Evolutionary conservation across 371 early-diverging fungal species (phyloP), one percentile per base, ranked within the genome.

Genomic region (Mucor circinelloides): DNA sequence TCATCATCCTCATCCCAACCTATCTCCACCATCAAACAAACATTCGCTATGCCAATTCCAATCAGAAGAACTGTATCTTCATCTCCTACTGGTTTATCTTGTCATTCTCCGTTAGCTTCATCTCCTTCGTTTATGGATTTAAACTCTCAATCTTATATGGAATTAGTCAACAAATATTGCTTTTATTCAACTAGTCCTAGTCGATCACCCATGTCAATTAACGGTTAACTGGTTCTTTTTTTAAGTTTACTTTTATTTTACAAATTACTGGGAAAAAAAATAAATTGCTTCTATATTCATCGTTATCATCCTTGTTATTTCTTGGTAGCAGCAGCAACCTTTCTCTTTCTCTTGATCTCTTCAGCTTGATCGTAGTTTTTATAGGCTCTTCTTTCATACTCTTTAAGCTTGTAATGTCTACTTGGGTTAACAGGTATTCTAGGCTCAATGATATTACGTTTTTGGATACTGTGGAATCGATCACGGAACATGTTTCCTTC

Each of bases 371-470:
- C 79, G 61, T 72, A 80, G 13, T 74, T 69, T 71, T 82, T 81
- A 64, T 79, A 86, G 15, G 84, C 77, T 63, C 85, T 83, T 76
- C 80, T 83, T 70, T 88, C 88, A 64, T 85, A 86, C 40, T 80
- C 83, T 75, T 88, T 88, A 62, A 83, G 81, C 52, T 74, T 77
- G 69, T 76, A 79, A 30, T 69, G 70, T 68, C 69, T 60, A 32
- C 66, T 59, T 54, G 81, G 80, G 68, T 69, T 77, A 52, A 86
- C 80, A 7, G 83, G 85, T 28, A 90, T 78, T 69, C 94, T 79
- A 19, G 95, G 89, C 75, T 97, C 98, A 63, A 97, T 88, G 62
- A 98, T 76, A 68, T 92, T 92, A 68, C 97, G 91, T 72, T 94
- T 87, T 75, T 94, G 90, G 57, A 96, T 76, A 71, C 91, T 91